phyloP scores from a whole-genome alignment of 1,284 basidiomycete species.

The Meripilus lineatus region DNA sequence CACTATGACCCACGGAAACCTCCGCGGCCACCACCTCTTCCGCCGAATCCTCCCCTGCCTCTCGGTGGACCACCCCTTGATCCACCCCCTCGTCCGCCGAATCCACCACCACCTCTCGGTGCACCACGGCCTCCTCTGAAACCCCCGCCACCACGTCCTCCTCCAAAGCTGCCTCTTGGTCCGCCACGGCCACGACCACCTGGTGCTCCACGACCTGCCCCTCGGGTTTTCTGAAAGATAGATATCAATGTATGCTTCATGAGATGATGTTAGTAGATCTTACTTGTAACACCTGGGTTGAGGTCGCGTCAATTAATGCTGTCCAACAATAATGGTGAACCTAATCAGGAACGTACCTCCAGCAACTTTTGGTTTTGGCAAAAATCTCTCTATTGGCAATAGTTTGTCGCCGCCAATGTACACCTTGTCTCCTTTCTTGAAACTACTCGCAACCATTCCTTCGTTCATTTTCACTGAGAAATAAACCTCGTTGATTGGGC shows the following conservation, averaged over 20 bases:
- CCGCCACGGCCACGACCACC: conserved; percentile 35
- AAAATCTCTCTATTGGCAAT: conserved; percentile 92
- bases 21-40: conserved; percentile 35
- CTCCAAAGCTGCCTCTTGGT: conserved; percentile 42
- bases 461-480: conserved; percentile 98
- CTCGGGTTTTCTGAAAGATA: conserved; percentile 37
- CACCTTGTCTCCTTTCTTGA: conserved; percentile 97
- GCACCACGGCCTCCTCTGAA: conserved; percentile 26
- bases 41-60: conserved; percentile 35
- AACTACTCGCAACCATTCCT: conserved; percentile 93
- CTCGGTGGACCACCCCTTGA: conserved; percentile 17
- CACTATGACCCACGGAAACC: conserved; percentile 44
- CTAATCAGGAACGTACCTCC: conserved; percentile 49
- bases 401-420: conserved; percentile 97
- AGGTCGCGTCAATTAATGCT: conserved; percentile 8
- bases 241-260: conserved; percentile 10
- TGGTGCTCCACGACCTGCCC: conserved; percentile 31
- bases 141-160: conserved; percentile 26
- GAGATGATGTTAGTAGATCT: conserved; percentile 1
- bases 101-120: conserved; percentile 40
- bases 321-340: conserved; percentile 8
- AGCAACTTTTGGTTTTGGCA: conserved; percentile 91
- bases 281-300: conserved; percentile 46
- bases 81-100: conserved; percentile 34
- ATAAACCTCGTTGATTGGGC: conserved; percentile 98